Percentiles rank a stretch among this genome's conserved stretches.
These are phyloP conservation scores for Fusarium humuli DNA, from an alignment of 2,329 filamentous ascomycete species.

Conservation along the genomic window DNA sequence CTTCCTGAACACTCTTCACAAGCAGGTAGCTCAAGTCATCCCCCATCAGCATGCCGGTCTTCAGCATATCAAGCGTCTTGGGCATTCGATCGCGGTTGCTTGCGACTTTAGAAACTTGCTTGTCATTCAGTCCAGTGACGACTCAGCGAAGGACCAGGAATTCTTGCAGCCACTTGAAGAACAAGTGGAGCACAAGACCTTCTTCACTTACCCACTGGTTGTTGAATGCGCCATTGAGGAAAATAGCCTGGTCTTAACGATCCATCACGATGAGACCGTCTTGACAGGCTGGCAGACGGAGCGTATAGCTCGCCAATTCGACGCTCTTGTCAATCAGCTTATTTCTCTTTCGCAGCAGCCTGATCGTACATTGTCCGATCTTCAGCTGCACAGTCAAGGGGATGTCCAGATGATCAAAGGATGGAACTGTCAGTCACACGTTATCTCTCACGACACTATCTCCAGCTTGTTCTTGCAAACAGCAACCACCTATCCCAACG, in stretches of 20 bases:
- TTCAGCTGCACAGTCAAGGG: conserved; percentile 16
- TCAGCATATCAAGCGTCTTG: conserved; percentile 45
- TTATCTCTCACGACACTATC: neutral
- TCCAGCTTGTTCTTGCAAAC: conserved; percentile 20
- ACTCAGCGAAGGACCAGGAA: neutral
- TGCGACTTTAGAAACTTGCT: conserved; percentile 47
- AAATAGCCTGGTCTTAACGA: conserved; percentile 6
- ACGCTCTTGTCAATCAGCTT: conserved; percentile 29
- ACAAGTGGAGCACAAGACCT: conserved; percentile 11
- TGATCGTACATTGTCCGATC: conserved; percentile 16
- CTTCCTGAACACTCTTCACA: neutral
- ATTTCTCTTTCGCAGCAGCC: conserved; percentile 8
- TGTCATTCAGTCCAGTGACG: conserved; percentile 44
- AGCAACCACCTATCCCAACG: neutral
- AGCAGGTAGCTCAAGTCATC: conserved; percentile 33
- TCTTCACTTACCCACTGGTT: conserved; percentile 45
- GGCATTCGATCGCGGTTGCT: conserved; percentile 25
- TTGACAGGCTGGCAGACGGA: conserved; percentile 29
- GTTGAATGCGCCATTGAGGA: conserved; percentile 35
- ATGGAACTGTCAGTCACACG: conserved; percentile 7
- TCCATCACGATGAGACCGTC: conserved; percentile 25
- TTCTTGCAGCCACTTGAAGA: conserved; percentile 17
- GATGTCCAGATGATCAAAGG: conserved; percentile 26
- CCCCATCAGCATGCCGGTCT: conserved; percentile 49
- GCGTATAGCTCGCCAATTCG: conserved; percentile 33